Conservation (phyloP, 164 flowering plant genomes). For the Aristolochia fimbriata region DNA sequence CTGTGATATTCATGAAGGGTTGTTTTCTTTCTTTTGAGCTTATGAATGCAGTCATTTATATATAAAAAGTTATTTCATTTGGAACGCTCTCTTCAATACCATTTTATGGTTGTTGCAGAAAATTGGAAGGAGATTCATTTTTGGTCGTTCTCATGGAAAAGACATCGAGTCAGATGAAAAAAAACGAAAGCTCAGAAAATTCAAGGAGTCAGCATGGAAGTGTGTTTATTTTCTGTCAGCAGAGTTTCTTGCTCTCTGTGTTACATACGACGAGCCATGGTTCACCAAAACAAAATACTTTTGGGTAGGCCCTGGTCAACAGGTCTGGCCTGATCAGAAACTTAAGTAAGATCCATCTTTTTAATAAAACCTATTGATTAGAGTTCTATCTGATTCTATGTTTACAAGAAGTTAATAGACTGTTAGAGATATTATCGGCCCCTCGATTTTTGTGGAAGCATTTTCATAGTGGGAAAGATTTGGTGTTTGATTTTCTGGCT, state of each 20-base stretch:
- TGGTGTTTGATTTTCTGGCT: no score
- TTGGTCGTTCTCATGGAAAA: slow-evolving; percentile 32
- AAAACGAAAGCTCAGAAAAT: slow-evolving; percentile 60
- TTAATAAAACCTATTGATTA: background rate
- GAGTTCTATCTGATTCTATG: background rate
- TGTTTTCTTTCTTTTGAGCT: background rate
- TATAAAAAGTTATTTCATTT: background rate
- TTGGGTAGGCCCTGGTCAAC: slow-evolving; percentile 92
- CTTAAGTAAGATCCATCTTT: slow-evolving; percentile 53
- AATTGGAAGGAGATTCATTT: slow-evolving; percentile 43
- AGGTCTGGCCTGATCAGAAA: slow-evolving; percentile 88
- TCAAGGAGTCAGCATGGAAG: slow-evolving; percentile 98
- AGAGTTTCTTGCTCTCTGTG: slow-evolving; percentile 65
- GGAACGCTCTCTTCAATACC: slow-evolving; percentile 2
- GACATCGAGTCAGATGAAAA: slow-evolving; percentile 27
- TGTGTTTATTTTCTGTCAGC: slow-evolving; percentile 84
- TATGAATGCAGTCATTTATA: background rate
- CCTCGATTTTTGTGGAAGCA: no score
- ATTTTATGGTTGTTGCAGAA: slow-evolving; percentile 38
- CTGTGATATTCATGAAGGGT: no score
- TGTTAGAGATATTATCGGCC: background rate
- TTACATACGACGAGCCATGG: slow-evolving; percentile 93
- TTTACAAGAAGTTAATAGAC: background rate
- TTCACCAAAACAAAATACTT: slow-evolving; percentile 63
- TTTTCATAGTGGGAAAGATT: no score